Evolutionary conservation across 2,329 filamentous ascomycete species (phyloP).

Genomic region (Furcasterigmium sp.): DNA sequence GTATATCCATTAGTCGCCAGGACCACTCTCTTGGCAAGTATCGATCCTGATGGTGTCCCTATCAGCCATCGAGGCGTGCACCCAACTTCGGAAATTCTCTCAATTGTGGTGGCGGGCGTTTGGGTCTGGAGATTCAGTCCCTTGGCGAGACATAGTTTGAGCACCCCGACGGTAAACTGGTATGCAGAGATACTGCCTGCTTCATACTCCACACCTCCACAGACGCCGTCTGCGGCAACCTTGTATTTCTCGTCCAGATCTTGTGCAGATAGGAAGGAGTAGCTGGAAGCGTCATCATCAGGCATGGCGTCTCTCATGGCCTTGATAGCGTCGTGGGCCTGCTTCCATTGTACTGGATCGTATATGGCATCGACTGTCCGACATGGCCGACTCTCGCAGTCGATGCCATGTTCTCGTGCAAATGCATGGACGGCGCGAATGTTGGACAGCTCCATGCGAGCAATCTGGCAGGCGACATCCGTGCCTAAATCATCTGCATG

Average conservation of each 20-base stretch:
- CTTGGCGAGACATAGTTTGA: conserved; percentile 7
- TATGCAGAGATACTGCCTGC: conserved; percentile 36
- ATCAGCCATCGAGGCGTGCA: conserved; percentile 6
- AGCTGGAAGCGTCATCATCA: conserved; percentile 33
- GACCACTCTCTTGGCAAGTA: conserved; percentile 15
- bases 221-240: conserved; percentile 23
- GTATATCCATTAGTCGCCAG: conserved; percentile 23
- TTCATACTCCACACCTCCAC: conserved; percentile 41
- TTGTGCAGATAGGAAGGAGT: conserved; percentile 34
- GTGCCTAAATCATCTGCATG: conserved; percentile 39
- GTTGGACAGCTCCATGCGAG: conserved; percentile 44
- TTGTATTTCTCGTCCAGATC: conserved; percentile 27
- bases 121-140: conserved; percentile 5
- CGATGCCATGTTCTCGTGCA: conserved; percentile 38
- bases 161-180: conserved; percentile 19
- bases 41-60: conserved; percentile 14
- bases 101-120: conserved; percentile 6
- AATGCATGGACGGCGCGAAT: conserved; percentile 52
- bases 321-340: conserved; percentile 30
- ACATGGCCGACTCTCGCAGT: conserved; percentile 43
- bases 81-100: background rate
- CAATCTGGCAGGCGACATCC: conserved; percentile 43
- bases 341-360: conserved; percentile 35
- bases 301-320: conserved; percentile 40
- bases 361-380: conserved; percentile 56